Evolutionary conservation across 2,329 filamentous ascomycete genomes (phyloP), one percentile per base, ranked within the genome.

Genomic region (Sporothrix dimorphospora): DNA sequence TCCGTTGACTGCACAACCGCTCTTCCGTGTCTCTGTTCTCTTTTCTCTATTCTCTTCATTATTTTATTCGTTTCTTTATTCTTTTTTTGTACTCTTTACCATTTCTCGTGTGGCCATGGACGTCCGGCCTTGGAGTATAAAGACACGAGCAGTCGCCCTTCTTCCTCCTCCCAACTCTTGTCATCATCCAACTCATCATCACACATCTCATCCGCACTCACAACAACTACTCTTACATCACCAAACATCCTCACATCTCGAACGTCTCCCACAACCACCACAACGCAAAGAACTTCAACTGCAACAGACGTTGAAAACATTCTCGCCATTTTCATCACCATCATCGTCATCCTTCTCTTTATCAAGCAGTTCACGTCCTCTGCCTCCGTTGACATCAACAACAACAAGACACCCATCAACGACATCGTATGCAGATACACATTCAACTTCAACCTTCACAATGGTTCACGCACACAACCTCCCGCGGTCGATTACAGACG

Each of bases 111-210:
- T 47, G 42, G 65, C 53, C 57, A 71, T 66, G 61, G 51, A 72
- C 42, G 6, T 59, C 67, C 55, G 30, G 27, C 45, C 30, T n/a
- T 45, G 38, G 73, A 68, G 70, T 75, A 75, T 75, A 75, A 75
- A 75, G 70, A n/a, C 70, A 24, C 61, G 40, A 21, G 30, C 63
- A 51, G 70, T 53, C 63, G 70, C 74, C 73, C 66, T 66, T 49
- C 16, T 24, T 55, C 49, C 63, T 68, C 51, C 57, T 42, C 27
- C 55, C 30, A 30, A 51, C 6, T 59, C 57, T 51, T 27, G 49
- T 73, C 72, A 40, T 49, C 71, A 55, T 55, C 16, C 51, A 57
- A 45, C 21, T 45, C 42, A 47, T 40, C 53, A 63, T 55, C 59
- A 21, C 21, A 16, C 27, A 27, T 61, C 47, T 59, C 69, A 24